Evolutionary conservation across 2,329 filamentous ascomycete species (phyloP).

Genomic region (Ceratocystis ficicola): DNA sequence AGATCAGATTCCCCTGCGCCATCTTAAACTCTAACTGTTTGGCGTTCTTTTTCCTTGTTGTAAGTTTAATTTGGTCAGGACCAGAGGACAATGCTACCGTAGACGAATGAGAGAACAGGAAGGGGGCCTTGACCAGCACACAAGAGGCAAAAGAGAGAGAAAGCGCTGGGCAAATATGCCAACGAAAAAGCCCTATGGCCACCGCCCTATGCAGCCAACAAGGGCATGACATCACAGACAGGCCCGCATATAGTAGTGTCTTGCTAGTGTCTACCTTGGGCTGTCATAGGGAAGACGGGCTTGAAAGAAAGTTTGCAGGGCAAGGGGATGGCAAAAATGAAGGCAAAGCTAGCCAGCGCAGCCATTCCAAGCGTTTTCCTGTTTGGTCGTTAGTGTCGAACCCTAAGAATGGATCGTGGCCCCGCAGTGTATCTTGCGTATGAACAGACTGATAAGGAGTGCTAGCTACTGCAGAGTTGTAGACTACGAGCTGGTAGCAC

Average conservation of each 20-base stretch:
- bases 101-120: neutral
- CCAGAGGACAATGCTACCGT: neutral
- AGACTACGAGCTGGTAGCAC: too few relatives aligned
- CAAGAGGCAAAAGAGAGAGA: neutral
- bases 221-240: neutral
- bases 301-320: neutral
- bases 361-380: conserved; percentile 3
- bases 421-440: neutral
- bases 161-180: neutral
- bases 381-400: neutral
- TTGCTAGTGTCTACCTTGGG: neutral
- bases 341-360: neutral
- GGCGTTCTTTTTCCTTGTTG: neutral
- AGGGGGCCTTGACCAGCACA: neutral
- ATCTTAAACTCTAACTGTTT: conserved; percentile 12
- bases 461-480: neutral
- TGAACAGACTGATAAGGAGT: neutral
- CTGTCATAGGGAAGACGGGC: neutral
- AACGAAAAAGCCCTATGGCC: neutral
- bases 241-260: neutral
- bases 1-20: conserved; percentile 1
- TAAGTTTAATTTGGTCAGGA: conserved; percentile 11
- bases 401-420: neutral
- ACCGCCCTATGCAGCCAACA: neutral
- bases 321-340: neutral